A percentile compares a stretch with the other conserved stretches of the same genome.
These are phyloP conservation scores for Solidago caesia DNA, from an alignment of 129 eudicot species.

Conservation along the genomic window DNA sequence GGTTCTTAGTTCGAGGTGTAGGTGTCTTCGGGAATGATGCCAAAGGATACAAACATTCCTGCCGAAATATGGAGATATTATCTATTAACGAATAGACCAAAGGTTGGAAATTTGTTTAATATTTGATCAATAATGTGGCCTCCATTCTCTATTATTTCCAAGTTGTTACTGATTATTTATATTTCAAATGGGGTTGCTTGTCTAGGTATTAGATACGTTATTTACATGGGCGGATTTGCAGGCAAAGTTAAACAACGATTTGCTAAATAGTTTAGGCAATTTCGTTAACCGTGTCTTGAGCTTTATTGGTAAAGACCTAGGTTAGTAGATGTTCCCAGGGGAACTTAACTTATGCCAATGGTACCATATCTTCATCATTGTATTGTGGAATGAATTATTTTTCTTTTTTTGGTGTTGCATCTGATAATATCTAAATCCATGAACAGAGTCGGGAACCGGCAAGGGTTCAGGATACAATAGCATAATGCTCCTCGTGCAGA, in stretches of 20 bases:
- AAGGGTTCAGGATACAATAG: slow-evolving; percentile 81
- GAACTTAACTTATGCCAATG: background rate
- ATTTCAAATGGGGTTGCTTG: background rate
- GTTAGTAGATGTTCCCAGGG: slow-evolving; percentile 34
- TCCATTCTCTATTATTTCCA: background rate
- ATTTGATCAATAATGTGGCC: slow-evolving; percentile 6
- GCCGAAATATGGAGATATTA: slow-evolving; percentile 99
- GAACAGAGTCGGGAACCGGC: slow-evolving; percentile 40
- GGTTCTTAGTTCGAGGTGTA: no score
- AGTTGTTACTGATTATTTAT: background rate
- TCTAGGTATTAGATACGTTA: slow-evolving; percentile 84
- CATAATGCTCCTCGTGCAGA: slow-evolving; percentile 62
- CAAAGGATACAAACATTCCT: slow-evolving; percentile 78
- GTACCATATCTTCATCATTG: slow-evolving; percentile 1
- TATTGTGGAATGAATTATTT: background rate
- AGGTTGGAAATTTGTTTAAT: slow-evolving; percentile 45
- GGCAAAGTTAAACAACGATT: slow-evolving; percentile 82
- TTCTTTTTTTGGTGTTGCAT: slow-evolving; percentile 8
- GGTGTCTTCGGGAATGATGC: slow-evolving; percentile 98
- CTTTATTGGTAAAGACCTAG: slow-evolving; percentile 89
- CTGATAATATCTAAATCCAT: slow-evolving; percentile 11
- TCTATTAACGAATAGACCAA: slow-evolving; percentile 82
- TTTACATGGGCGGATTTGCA: slow-evolving; percentile 93
- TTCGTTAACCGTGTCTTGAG: slow-evolving; percentile 91
- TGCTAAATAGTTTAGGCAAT: slow-evolving; percentile 80